Evolutionary conservation across 768 basidiomycete species (phyloP), one percentile per base, ranked within the genome.

Genomic region (Trametes gibbosa): DNA sequence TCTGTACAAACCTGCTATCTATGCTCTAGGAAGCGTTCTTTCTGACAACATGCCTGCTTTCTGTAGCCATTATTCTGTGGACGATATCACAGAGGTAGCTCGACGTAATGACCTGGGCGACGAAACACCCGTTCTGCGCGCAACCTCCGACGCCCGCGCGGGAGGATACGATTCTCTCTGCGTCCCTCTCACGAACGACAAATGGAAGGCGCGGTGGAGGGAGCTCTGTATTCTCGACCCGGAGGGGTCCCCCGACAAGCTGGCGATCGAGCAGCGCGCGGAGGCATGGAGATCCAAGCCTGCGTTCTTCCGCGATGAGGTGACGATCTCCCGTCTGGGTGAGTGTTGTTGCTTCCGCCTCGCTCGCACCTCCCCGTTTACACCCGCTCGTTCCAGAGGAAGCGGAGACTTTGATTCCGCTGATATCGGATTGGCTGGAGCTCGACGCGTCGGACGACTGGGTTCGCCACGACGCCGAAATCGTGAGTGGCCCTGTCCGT

Each of bases 391-490:
- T 48, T 56, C 46, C 65, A 92, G 91, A 91, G 71, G 90, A 93
- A 66, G 83, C 85, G 10, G 85, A 89, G 59, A 80, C 80, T 25
- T 75, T 90, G 37, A 84, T 91, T 14, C 87, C 79, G 5, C 82
- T 97, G 71, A 80, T 90, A 8, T 94, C 95, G 2, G 92, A 95
- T 55, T 99, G 97, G 97, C 80, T 99, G 3, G 93, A 97, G 71
- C 79, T 99, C 39, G 97, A 99, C 74, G 87, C 92, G 8, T 76
- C 83, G 0, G 95, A 98, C 73, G 92, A 94, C 66, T 93, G 95
- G 81, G 87, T 98, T 53, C 84, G 97, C 45, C 92, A 96, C 66
- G 97, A 99, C 69, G 89, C 94, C 45, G 97, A 96, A 75, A 90
- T 96, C 54, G 95, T 95, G 72, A 74, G 89, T 79, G 46, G 17